Percentiles rank a stretch among this genome's conserved stretches.
phyloP scores from a whole-genome alignment of 2,329 filamentous ascomycete species.

The Aspergillus unguis region DNA sequence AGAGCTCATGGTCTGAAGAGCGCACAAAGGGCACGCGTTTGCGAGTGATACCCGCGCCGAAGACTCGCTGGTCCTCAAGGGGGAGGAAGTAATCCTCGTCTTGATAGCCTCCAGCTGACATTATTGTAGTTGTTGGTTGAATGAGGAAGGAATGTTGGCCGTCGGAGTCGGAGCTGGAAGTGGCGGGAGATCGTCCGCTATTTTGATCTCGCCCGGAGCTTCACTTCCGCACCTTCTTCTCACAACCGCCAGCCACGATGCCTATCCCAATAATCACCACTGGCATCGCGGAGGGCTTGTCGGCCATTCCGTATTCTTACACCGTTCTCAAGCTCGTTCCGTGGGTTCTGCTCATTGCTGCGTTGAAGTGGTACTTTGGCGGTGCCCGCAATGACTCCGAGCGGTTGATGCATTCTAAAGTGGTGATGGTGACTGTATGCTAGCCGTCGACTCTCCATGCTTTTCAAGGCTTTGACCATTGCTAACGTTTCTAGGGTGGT shows the following conservation, averaged over 20 bases:
- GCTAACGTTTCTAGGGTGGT: slow-evolving; percentile 59
- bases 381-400: slow-evolving; percentile 73
- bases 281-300: slow-evolving; percentile 53
- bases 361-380: slow-evolving; percentile 71
- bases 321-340: slow-evolving; percentile 52
- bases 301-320: slow-evolving; percentile 53
- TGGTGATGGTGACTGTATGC: slow-evolving; percentile 81
- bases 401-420: slow-evolving; percentile 85
- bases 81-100: slow-evolving; percentile 56
- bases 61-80: slow-evolving; percentile 57
- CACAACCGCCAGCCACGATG: slow-evolving; percentile 44
- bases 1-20: slow-evolving; percentile 40
- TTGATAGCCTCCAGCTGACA: slow-evolving; percentile 41
- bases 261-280: slow-evolving; percentile 59
- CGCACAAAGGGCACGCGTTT: slow-evolving; percentile 60
- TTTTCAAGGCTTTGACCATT: background rate
- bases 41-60: slow-evolving; percentile 61
- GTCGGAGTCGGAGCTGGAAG: background rate
- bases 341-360: slow-evolving; percentile 51
- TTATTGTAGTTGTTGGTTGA: slow-evolving; percentile 7
- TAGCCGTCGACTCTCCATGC: background rate
- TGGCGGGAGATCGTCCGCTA: slow-evolving; percentile 26
- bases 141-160: background rate
- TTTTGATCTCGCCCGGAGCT: slow-evolving; percentile 6
- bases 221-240: background rate